Conservation (phyloP, 164 flowering plant species). For the Vitis amurensis region DNA sequence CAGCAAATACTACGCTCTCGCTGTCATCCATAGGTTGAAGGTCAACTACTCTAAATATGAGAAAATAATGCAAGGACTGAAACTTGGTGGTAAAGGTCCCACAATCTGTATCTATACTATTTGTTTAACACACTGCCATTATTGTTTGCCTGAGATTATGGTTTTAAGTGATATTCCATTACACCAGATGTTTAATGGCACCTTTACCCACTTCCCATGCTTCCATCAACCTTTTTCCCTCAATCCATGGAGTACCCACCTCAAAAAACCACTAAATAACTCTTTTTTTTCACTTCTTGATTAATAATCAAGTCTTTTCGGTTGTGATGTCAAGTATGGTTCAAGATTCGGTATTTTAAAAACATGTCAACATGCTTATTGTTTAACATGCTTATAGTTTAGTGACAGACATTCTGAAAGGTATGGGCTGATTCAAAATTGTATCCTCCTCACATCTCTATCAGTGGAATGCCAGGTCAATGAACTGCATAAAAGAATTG, state of each 20-base stretch:
- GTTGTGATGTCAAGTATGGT: slow-evolving; percentile 28
- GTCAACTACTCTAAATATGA: neutral
- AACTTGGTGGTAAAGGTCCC: slow-evolving; percentile 2
- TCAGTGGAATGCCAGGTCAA: slow-evolving; percentile 36
- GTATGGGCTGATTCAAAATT: neutral
- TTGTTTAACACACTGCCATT: slow-evolving; percentile 1
- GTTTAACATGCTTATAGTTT: no score
- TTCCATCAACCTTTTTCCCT: slow-evolving; percentile 8
- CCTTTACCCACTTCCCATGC: slow-evolving; percentile 24
- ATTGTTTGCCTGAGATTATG: slow-evolving; percentile 12
- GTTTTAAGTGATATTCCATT: slow-evolving; percentile 22
- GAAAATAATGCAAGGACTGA: neutral
- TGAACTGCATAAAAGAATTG: slow-evolving; percentile 1
- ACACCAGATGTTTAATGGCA: slow-evolving; percentile 12
- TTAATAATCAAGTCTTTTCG: slow-evolving; percentile 5
- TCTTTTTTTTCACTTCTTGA: neutral
- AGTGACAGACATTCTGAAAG: slow-evolving; percentile 5
- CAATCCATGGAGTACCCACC: slow-evolving; percentile 10
- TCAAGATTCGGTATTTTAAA: slow-evolving; percentile 18
- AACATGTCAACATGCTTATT: neutral
- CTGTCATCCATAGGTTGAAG: neutral
- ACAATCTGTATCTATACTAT: neutral
- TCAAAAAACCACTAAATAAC: slow-evolving; percentile 22
- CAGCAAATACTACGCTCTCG: no score
- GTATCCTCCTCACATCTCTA: slow-evolving; percentile 19